phyloP scores from a whole-genome alignment of 139 green algal species.

The Coelastrella sp. region DNA sequence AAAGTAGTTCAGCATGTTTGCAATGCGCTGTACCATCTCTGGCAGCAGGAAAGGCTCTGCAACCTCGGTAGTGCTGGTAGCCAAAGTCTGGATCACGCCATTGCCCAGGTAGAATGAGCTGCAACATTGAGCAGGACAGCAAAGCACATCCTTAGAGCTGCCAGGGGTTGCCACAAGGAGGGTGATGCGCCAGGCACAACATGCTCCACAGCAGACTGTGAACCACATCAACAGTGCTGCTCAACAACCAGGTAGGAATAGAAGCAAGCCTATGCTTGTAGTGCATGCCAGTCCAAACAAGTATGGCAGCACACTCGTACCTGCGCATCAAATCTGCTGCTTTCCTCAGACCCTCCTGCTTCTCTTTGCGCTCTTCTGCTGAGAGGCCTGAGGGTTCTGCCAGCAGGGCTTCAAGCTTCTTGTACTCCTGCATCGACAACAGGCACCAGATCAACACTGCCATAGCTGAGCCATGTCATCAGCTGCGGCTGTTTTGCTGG shows the following conservation, averaged over 20 bases:
- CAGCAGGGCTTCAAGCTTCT: constrained; percentile 54
- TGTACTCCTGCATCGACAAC: constrained; percentile 44
- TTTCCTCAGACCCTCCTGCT: neutral
- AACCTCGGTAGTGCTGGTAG: constrained; percentile 28
- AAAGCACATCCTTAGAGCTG: neutral
- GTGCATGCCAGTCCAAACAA: too few species aligned
- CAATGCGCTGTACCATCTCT: constrained; percentile 88
- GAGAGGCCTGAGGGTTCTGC: neutral
- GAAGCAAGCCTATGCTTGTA: too few species aligned
- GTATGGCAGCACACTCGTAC: neutral
- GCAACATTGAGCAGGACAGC: neutral
- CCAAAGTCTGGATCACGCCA: constrained; percentile 44
- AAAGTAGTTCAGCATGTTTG: constrained; percentile 98
- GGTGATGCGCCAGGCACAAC: too few species aligned
- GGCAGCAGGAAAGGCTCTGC: constrained; percentile 74
- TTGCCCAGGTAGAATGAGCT: constrained; percentile 29
- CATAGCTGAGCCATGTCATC: too few species aligned
- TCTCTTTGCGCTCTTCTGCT: constrained; percentile 24
- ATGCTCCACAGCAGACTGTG: too few species aligned
- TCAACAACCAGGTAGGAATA: too few species aligned
- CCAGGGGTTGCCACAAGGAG: too few species aligned
- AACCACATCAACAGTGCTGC: too few species aligned
- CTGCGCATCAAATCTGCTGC: neutral
- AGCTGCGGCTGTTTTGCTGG: too few species aligned
- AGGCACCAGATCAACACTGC: neutral